Base-by-base conservation (phyloP, 306 rosid species). In the Vigna mungo region DNA sequence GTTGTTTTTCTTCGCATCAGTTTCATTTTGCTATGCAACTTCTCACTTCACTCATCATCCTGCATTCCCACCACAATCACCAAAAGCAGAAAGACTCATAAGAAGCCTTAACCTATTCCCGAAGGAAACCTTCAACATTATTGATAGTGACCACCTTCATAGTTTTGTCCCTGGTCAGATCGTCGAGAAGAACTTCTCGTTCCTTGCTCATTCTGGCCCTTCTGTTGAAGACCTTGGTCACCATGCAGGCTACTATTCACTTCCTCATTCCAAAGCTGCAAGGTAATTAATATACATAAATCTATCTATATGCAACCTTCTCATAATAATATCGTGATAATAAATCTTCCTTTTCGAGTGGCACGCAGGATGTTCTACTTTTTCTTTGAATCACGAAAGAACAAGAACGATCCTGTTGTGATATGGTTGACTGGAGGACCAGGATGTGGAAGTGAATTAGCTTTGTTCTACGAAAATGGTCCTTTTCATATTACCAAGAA, bases 391-490 rank as follows among this genome's bases (percentile, higher is more conserved):
- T 94, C 97, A 9, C 67, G 98, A 69, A 83, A 12, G 30, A 88
- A 16, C 3, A 85, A 66, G 49, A 78, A 78, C 46, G 94, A 89
- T 51, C 96, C 97, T 0, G 74, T 94, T 51, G 98, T 94, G 30
- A 88, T 94, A 65, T 94, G 98, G 98, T 77, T 94, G 77, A 94
- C 97, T 8, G 98, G 98, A 79, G 98, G 98, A 52, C 98, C 98
- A 74, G 98, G 98, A 5, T 94, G 98, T 2, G 75, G 96, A 71
- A 89, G 98, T 80, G 94, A 87, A 72, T 72, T 94, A 20, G 97
- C 98, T n/a, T 73, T 94, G 49, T 44, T 44, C 4, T 44, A 11
- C 5, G 49, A 44, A 12, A 44, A 44, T 11, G 49, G 49, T 44
- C 98, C 98, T 41, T 92, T 94, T 18, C 85, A 87, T 2, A 86